These are phyloP conservation scores for Arthrobotrys sinensis DNA, from an alignment of 2,329 filamentous ascomycete species.

Conservation along the genomic window DNA sequence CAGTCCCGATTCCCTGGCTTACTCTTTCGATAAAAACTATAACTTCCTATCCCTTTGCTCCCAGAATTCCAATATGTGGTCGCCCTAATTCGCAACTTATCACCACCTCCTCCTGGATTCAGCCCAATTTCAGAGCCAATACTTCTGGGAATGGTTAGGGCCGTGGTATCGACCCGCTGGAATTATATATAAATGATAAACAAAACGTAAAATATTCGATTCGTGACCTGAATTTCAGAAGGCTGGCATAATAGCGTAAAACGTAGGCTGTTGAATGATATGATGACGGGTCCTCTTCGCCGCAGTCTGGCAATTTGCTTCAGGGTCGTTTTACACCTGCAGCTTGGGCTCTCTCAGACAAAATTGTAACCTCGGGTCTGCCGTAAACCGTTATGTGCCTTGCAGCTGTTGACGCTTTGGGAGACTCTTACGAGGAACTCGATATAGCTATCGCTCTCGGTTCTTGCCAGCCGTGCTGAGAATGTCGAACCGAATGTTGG, in stretches of 20 bases:
- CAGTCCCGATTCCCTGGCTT: constrained; percentile 55
- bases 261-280: constrained; percentile 11
- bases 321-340: constrained; percentile 22
- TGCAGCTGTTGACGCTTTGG: constrained; percentile 39
- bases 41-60: constrained; percentile 58
- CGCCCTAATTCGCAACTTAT: constrained; percentile 53
- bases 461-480: constrained; percentile 46
- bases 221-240: constrained; percentile 37
- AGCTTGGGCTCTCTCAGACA: constrained; percentile 25
- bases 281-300: not conserved
- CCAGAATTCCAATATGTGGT: constrained; percentile 53
- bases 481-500: constrained; percentile 57
- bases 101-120: constrained; percentile 59
- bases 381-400: constrained; percentile 50
- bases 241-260: constrained; percentile 35
- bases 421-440: constrained; percentile 36
- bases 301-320: constrained; percentile 10
- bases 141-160: constrained; percentile 54
- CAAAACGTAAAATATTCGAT: constrained; percentile 45
- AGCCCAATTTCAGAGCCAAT: constrained; percentile 59
- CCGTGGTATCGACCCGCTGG: constrained; percentile 43
- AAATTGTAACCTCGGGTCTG: constrained; percentile 22
- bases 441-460: constrained; percentile 56
- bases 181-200: constrained; percentile 55
- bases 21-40: constrained; percentile 39